Evolutionary conservation across 2,329 filamentous ascomycete genomes (phyloP).

Genomic region (Niveomyces coronatus): DNA sequence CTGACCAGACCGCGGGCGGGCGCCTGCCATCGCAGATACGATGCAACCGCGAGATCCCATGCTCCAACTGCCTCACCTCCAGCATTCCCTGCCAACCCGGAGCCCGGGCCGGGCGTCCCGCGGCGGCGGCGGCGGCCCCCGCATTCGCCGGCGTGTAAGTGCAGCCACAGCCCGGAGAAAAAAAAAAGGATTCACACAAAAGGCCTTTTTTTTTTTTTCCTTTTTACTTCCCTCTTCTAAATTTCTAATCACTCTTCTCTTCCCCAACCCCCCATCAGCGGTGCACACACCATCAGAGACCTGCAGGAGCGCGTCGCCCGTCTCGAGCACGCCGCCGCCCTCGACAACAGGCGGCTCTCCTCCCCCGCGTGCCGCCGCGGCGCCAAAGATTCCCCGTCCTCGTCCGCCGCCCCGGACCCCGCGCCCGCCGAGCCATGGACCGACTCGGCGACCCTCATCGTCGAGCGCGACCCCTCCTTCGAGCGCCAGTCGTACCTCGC

Average conservation of each 20-base stretch:
- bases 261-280: neutral
- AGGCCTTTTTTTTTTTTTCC: neutral
- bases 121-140: slow-evolving; percentile 5
- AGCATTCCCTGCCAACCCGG: slow-evolving; percentile 13
- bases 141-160: no score
- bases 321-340: slow-evolving; percentile 10
- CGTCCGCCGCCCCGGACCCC: slow-evolving; percentile 2
- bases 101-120: slow-evolving; percentile 5
- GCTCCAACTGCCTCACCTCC: slow-evolving; percentile 15
- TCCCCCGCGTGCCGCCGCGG: neutral
- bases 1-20: neutral
- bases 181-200: no score
- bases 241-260: neutral
- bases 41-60: slow-evolving; percentile 14
- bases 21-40: slow-evolving; percentile 10
- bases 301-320: slow-evolving; percentile 11
- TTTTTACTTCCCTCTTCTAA: neutral
- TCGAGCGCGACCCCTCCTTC: slow-evolving; percentile 12
- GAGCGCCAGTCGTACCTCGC: slow-evolving; percentile 11
- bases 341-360: slow-evolving; percentile 4
- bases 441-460: slow-evolving; percentile 7
- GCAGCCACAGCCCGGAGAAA: no score
- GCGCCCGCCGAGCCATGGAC: slow-evolving; percentile 6
- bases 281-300: slow-evolving; percentile 5
- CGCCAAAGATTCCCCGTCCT: neutral